phyloP scores from a whole-genome alignment of 768 basidiomycete species.

The Russula sp. region DNA sequence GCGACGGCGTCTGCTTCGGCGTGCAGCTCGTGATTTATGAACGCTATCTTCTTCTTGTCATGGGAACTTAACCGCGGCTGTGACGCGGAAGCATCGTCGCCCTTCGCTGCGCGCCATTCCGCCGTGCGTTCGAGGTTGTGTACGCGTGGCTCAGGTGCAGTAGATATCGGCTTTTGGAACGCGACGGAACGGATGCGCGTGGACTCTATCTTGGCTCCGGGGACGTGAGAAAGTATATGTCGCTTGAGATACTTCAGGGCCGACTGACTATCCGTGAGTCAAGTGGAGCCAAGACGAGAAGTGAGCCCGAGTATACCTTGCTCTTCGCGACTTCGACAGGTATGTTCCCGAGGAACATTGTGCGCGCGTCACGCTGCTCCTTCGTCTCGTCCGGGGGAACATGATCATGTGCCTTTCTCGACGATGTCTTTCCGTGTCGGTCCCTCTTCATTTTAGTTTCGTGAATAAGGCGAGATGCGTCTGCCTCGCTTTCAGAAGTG shows the following conservation, averaged over 20 bases:
- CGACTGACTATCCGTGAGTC: slow-evolving; percentile 40
- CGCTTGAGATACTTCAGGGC: slow-evolving; percentile 68
- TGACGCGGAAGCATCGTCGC: slow-evolving; percentile 33
- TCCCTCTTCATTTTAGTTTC: slow-evolving; percentile 43
- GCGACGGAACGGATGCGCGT: slow-evolving; percentile 90
- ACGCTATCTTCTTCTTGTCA: slow-evolving; percentile 91
- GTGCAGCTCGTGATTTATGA: slow-evolving; percentile 91
- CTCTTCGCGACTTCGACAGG: slow-evolving; percentile 68
- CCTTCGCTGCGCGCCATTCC: slow-evolving; percentile 44
- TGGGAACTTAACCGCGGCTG: slow-evolving; percentile 53
- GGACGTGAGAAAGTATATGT: slow-evolving; percentile 67
- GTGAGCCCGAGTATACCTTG: slow-evolving; percentile 48
- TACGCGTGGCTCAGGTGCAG: slow-evolving; percentile 32
- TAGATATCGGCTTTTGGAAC: slow-evolving; percentile 73
- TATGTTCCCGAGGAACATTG: slow-evolving; percentile 90
- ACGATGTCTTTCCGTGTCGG: slow-evolving; percentile 28
- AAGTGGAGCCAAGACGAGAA: background rate
- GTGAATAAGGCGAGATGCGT: slow-evolving; percentile 48
- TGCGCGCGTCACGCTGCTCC: slow-evolving; percentile 69
- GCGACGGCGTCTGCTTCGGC: slow-evolving; percentile 67
- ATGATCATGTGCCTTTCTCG: slow-evolving; percentile 37
- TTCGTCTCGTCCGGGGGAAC: slow-evolving; percentile 66
- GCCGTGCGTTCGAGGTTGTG: slow-evolving; percentile 57
- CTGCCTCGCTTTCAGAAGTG: slow-evolving; percentile 34
- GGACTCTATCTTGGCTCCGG: slow-evolving; percentile 82